Evolutionary conservation across 441 rosid species (phyloP).

Genomic region (Codiaeum variegatum): DNA sequence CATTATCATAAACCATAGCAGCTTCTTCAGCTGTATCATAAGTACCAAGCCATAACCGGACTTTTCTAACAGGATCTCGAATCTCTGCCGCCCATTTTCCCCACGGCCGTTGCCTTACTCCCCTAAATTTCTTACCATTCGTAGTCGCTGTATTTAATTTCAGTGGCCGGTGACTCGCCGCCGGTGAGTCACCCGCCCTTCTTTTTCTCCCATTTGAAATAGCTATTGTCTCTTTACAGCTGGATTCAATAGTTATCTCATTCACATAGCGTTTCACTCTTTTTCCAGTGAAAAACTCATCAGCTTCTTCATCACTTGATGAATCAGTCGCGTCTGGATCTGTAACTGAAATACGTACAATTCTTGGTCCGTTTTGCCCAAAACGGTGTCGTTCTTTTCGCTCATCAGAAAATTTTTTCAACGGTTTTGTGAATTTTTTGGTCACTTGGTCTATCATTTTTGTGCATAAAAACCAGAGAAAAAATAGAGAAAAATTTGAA

Average conservation of each 20-base stretch:
- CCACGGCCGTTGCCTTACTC: conserved; percentile 94
- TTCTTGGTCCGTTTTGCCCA: conserved; percentile 3
- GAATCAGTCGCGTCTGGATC: conserved; percentile 90
- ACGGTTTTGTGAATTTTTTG: conserved; percentile 38
- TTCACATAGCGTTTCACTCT: conserved; percentile 60
- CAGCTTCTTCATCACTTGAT: conserved; percentile 85
- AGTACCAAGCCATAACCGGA: conserved; percentile 91
- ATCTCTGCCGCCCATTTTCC: conserved; percentile 99
- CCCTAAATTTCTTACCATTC: conserved; percentile 61
- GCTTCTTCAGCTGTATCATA: conserved; percentile 94
- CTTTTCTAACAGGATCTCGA: conserved; percentile 79
- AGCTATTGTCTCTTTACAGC: conserved; percentile 10
- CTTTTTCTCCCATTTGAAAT: conserved; percentile 31
- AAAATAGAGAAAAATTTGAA: no score
- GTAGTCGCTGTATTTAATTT: neutral
- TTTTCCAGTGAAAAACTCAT: conserved; percentile 38
- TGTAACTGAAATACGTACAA: conserved; percentile 55
- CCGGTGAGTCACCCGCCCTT: conserved; percentile 18
- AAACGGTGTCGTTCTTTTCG: conserved; percentile 7
- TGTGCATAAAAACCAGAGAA: no score
- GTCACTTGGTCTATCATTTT: conserved; percentile 47
- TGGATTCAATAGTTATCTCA: conserved; percentile 54
- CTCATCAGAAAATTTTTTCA: conserved; percentile 14
- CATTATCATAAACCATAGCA: conserved; percentile 87
- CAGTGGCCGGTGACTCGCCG: conserved; percentile 21